Evolutionary conservation across 768 basidiomycete species (phyloP), one percentile per base, ranked within the genome.

Genomic region (Porpolomopsis calyptriformis): DNA sequence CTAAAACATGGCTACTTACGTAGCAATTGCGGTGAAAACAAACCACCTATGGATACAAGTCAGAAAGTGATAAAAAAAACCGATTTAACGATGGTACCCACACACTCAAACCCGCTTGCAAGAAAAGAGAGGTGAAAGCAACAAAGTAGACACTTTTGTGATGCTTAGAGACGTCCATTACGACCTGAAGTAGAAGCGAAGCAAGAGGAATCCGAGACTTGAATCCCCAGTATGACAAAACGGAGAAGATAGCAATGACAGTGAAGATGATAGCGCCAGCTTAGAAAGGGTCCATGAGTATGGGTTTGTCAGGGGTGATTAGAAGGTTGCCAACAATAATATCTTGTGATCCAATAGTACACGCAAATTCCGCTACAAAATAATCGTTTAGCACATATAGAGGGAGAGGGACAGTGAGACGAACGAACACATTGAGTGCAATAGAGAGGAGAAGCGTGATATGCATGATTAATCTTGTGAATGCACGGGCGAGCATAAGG

Each of bases 211-310:
- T 90, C 24, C 86, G 80, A 7, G 72, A 72, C 46, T 71, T 70
- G 56, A 76, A 81, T 16, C 79, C 85, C 52, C 71, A 85, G 66
- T 90, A 90, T 22, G 80, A 74, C 11, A 90, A 57, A 6, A 89
- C 59, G 1, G 85, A 87, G 45, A 91, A 59, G 23, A 89, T 50
- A 1, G 87, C 84, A 48, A 91, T 81, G 47, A 90, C 61, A 2
- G 85, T 83, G 68, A 88, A 88, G 48, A 90, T 80, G 54, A 90
- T 84, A 2, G 88, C 87, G 7, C 82, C 86, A 40, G 84, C 82
- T 85, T 57, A 37, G 35, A 18, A 25, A 49, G 43, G 5, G 9
- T 35, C 25, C 3, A 20, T 40, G 44, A 46, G 51, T 37, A 1
- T 14, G 6, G 26, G 20, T 26, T 24, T 4, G 33, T 11, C 11